Base-by-base conservation (phyloP, 23 red algal genomes). In the Gracilaria gracilis region DNA sequence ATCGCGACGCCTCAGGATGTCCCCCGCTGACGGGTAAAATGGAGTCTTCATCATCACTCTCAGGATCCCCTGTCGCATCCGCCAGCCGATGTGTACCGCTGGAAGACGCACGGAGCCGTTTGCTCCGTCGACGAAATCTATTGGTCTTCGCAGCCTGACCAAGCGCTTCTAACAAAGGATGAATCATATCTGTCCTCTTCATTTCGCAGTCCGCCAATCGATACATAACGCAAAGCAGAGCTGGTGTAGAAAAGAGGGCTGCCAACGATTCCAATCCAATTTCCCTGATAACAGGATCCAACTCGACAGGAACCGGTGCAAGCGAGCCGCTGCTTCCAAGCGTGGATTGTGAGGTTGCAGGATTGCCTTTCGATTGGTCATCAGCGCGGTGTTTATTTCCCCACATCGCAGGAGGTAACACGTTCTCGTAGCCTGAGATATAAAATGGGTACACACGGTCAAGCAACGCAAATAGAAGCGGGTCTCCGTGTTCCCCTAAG, bases 271-370 rank as follows among this genome's bases (percentile, higher is more conserved):
- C 91, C 28, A 98, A 55, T 27, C 73, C 91, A 5, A 98, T 88
- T 67, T 98, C 96, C 40, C 91, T 70, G 16, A 80, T 88, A 31
- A 98, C 62, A 11, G 96, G 75, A 55, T 93, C 93, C 65, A 92
- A 49, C 39, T 82, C 79, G 9, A 79, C 39, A 13, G 72, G 59
- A 29, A 12, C 64, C 31, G 33, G 57, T 29, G 70, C 4, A 23
- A 80, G 21, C 13, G 75, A 28, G 44, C 55, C 57, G 5, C 20
- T 83, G 38, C 77, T 47, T 61, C 58, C 77, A 24, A 8, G 53
- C 67, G 65, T 39, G 13, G 76, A 83, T 29, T 61, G 49, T 28
- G 77, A 81, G 4, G 37, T 35, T 75, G 5, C 35, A 0, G 33
- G 69, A 71, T 65, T 75, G 29, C 57, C 73, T 34, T 80, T 79